phyloP scores from a whole-genome alignment of 441 rosid genomes.

The Iberis amara region DNA sequence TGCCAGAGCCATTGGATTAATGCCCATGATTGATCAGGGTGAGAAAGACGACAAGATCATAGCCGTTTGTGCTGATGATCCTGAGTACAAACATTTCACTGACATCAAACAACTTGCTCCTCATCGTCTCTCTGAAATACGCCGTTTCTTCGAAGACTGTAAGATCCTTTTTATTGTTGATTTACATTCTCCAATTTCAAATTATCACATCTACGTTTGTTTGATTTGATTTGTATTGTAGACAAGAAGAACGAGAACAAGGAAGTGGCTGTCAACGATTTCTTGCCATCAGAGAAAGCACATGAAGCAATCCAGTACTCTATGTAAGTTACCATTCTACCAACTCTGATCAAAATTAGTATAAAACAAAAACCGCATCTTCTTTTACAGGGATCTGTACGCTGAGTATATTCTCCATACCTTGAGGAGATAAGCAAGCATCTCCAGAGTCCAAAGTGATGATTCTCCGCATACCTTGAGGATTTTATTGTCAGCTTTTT shows the following conservation, averaged over 20 bases:
- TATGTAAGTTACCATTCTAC: slow-evolving; percentile 43
- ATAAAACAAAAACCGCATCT: too few relatives aligned
- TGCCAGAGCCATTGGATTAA: slow-evolving; percentile 90
- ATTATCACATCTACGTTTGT: not conserved
- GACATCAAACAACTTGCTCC: slow-evolving; percentile 92
- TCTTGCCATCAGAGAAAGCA: slow-evolving; percentile 61
- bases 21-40: slow-evolving; percentile 99
- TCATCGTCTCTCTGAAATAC: slow-evolving; percentile 89
- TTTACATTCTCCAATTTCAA: not conserved
- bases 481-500: too few relatives aligned
- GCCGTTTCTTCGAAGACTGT: slow-evolving; percentile 95
- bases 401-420: slow-evolving; percentile 40
- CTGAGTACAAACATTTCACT: slow-evolving; percentile 81
- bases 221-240: slow-evolving; percentile 27
- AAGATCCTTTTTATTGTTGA: slow-evolving; percentile 32
- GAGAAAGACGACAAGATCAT: slow-evolving; percentile 97
- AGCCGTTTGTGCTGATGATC: slow-evolving; percentile 96
- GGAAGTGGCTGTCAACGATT: slow-evolving; percentile 88
- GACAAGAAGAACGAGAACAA: slow-evolving; percentile 97
- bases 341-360: not conserved
- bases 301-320: slow-evolving; percentile 77
- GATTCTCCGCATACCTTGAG: slow-evolving; percentile 12
- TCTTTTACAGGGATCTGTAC: slow-evolving; percentile 34
- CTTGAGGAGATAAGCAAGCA: slow-evolving; percentile 28
- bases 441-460: not conserved